Evolutionary conservation across 1,139 yeast species (phyloP).

Genomic region (Debaryomyces udenii): DNA sequence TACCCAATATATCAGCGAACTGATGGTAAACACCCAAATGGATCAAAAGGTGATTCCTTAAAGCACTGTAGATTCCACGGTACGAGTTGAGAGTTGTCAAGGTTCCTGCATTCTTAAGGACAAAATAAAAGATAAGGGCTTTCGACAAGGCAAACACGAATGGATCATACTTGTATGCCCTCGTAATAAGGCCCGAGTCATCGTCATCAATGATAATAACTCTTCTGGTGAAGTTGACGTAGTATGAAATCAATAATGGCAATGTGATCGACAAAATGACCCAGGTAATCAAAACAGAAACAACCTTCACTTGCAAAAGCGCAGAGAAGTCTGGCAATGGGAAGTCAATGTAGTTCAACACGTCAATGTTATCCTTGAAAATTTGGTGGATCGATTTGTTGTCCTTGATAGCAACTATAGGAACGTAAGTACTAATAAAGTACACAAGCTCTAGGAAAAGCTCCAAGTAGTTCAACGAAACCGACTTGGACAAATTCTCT

Average conservation of each 20-base stretch:
- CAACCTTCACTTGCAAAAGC: constrained; percentile 31
- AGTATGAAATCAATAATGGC: constrained; percentile 54
- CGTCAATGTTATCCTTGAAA: constrained; percentile 38
- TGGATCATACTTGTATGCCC: constrained; percentile 55
- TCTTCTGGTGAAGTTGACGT: constrained; percentile 56
- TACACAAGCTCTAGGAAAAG: constrained; percentile 40
- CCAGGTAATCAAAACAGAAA: constrained; percentile 47
- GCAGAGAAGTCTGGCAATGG: constrained; percentile 42
- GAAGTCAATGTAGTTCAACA: constrained; percentile 25
- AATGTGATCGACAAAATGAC: constrained; percentile 36
- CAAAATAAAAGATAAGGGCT: constrained; percentile 47
- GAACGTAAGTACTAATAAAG: constrained; percentile 39
- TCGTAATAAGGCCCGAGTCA: constrained; percentile 37
- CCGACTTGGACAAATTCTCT: constrained; percentile 52
- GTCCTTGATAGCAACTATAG: constrained; percentile 42
- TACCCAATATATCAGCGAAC: constrained; percentile 44
- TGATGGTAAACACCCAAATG: constrained; percentile 42
- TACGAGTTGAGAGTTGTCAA: constrained; percentile 32
- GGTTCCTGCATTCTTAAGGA: constrained; percentile 35
- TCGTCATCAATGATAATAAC: constrained; percentile 40
- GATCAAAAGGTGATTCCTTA: constrained; percentile 39
- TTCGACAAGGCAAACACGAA: constrained; percentile 58
- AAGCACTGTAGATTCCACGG: constrained; percentile 38
- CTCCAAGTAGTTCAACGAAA: constrained; percentile 48
- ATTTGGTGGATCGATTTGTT: constrained; percentile 43